Evolutionary conservation across 1,284 basidiomycete genomes (phyloP).

Genomic region (Sporisorium scitamineum): DNA sequence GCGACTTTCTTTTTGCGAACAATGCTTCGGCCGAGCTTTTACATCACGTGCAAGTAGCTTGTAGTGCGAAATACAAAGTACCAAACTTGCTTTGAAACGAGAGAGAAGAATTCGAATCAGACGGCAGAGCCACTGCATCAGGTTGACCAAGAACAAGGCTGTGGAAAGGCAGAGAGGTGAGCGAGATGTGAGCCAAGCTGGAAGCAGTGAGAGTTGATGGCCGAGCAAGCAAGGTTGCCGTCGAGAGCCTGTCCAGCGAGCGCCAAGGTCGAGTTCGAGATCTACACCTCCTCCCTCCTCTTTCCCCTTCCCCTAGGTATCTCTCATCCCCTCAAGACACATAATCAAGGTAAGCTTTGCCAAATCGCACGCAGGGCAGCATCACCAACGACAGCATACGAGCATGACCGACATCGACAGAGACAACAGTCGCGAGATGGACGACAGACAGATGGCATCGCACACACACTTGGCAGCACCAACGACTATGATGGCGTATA

Average conservation of each 20-base stretch:
- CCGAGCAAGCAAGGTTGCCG: not conserved
- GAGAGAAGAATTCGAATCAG: not conserved
- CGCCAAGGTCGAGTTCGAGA: constrained; percentile 21
- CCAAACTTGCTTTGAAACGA: not conserved
- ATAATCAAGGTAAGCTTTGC: constrained; percentile 48
- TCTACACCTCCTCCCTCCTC: constrained; percentile 24
- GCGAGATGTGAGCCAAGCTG: not conserved
- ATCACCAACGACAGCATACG: constrained; percentile 7
- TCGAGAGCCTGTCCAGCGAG: not conserved
- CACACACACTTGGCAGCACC: not conserved
- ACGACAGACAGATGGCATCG: constrained; percentile 1
- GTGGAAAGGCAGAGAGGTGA: not conserved
- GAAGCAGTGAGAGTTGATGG: not conserved
- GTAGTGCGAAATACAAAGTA: not conserved
- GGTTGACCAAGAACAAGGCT: not conserved
- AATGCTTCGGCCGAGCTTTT: constrained; percentile 5
- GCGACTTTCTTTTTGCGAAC: not conserved
- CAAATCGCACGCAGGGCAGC: constrained; percentile 24
- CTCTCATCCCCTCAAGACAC: constrained; percentile 54
- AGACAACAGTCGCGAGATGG: constrained; percentile 9
- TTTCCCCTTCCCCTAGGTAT: constrained; percentile 42
- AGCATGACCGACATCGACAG: constrained; percentile 16
- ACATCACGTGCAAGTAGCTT: not conserved
- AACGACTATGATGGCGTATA: constrained; percentile 4
- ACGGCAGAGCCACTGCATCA: not conserved